Conservation (phyloP, 2,329 filamentous ascomycete species). For the Nigrospora sphaerica region DNA sequence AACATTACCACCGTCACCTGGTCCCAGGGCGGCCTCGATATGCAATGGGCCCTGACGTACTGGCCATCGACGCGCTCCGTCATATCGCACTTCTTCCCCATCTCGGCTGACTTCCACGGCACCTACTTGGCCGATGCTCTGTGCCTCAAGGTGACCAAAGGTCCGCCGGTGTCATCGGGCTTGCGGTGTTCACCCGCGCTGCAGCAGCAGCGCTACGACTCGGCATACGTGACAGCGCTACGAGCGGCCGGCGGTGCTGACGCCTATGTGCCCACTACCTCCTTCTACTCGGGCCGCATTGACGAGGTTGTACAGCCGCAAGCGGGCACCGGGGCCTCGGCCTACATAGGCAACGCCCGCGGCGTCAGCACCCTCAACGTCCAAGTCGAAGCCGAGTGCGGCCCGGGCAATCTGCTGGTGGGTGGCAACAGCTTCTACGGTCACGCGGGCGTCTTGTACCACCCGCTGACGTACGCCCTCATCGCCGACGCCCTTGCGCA, state of each 20-base stretch:
- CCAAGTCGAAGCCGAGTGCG: constrained; percentile 36
- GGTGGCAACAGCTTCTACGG: constrained; percentile 1
- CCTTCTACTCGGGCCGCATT: constrained; percentile 36
- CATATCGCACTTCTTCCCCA: constrained; percentile 42
- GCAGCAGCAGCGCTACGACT: constrained; percentile 37
- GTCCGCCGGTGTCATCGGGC: not conserved
- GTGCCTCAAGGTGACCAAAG: not conserved
- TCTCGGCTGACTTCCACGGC: constrained; percentile 41
- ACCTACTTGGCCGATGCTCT: constrained; percentile 10
- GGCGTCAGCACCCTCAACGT: constrained; percentile 37
- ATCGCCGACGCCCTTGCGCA: constrained; percentile 1
- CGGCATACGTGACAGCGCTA: constrained; percentile 31
- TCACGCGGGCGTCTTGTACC: constrained; percentile 4
- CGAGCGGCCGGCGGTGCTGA: constrained; percentile 36
- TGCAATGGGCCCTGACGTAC: constrained; percentile 53
- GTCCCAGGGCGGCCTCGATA: constrained; percentile 47
- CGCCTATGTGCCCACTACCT: constrained; percentile 47
- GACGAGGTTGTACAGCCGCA: constrained; percentile 47
- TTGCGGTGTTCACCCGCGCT: constrained; percentile 31
- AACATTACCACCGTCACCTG: constrained; percentile 34
- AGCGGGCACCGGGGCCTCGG: constrained; percentile 35
- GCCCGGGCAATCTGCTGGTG: too few relatives aligned
- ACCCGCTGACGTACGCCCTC: constrained; percentile 4
- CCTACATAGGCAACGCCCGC: constrained; percentile 29
- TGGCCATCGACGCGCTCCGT: constrained; percentile 40